These are phyloP conservation scores for Parmales sp. DNA, from an alignment of 108 stramenopile species.

Conservation along the genomic window DNA sequence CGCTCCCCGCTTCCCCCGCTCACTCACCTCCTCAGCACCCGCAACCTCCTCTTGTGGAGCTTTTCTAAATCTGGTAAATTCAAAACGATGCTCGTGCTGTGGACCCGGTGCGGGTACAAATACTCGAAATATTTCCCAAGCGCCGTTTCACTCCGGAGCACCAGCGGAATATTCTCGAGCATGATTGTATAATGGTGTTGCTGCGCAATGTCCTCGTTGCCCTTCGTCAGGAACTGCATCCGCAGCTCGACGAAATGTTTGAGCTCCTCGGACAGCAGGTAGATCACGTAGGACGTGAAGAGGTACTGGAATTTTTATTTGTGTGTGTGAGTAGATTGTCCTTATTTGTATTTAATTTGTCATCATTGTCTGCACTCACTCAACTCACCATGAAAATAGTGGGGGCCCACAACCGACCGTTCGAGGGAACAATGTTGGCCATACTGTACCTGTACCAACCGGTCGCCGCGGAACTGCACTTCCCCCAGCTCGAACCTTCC, in stretches of 20 bases:
- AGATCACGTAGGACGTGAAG: slow-evolving; percentile 63
- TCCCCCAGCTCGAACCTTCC: background rate
- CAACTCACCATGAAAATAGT: slow-evolving; percentile 64
- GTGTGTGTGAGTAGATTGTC: too few relatives aligned
- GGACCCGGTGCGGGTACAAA: slow-evolving; percentile 70
- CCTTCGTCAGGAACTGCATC: slow-evolving; percentile 56
- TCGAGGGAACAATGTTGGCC: slow-evolving; percentile 48
- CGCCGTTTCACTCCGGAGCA: slow-evolving; percentile 62
- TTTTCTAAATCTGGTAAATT: slow-evolving; percentile 70
- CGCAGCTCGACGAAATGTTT: slow-evolving; percentile 73
- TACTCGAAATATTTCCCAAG: slow-evolving; percentile 71
- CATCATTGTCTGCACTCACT: too few relatives aligned
- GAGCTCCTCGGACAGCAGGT: slow-evolving; percentile 71
- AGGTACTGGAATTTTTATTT: slow-evolving; percentile 21
- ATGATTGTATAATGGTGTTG: slow-evolving; percentile 70
- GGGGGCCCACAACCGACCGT: slow-evolving; percentile 63
- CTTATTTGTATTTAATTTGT: too few relatives aligned
- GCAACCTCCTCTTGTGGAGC: slow-evolving; percentile 34
- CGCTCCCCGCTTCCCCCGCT: slow-evolving; percentile 25
- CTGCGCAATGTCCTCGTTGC: slow-evolving; percentile 17
- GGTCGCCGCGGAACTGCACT: too few relatives aligned
- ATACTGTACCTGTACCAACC: slow-evolving; percentile 77
- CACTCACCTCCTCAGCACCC: slow-evolving; percentile 58
- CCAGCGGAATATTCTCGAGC: slow-evolving; percentile 72
- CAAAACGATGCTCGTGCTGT: slow-evolving; percentile 53